A percentile compares a stretch with the other conserved stretches of the same genome.
Conservation (phyloP, 345 rosid species). For the Lepidium aucheri region DNA sequence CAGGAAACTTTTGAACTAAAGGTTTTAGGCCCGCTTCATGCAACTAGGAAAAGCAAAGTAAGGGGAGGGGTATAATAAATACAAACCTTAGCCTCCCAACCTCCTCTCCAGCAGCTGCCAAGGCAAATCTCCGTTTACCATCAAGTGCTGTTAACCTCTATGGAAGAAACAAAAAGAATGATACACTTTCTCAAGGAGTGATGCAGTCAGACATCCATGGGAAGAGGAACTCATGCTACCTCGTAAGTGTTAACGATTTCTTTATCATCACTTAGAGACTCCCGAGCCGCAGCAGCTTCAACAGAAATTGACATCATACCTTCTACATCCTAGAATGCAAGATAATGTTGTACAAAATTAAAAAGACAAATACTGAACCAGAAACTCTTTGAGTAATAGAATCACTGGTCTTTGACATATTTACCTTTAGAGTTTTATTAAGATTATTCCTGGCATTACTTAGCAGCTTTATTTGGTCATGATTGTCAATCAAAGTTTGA, state of each 20-base stretch:
- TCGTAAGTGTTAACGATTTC: conserved; percentile 92
- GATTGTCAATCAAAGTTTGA: conserved; percentile 94
- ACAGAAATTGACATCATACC: conserved; percentile 99
- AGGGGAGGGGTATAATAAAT: conserved; percentile 8
- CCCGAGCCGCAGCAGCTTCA: conserved; percentile 91
- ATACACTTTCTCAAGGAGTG: background rate
- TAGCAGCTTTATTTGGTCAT: conserved; percentile 95
- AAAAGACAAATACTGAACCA: background rate
- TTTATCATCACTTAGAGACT: conserved; percentile 91
- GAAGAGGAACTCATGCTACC: conserved; percentile 36
- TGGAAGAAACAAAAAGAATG: conserved; percentile 1
- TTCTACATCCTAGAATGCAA: conserved; percentile 68
- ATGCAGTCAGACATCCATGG: conserved; percentile 1
- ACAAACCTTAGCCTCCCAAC: conserved; percentile 85
- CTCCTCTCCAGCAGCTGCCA: conserved; percentile 93
- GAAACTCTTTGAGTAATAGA: background rate
- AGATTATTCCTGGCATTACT: conserved; percentile 95
- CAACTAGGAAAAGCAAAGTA: background rate
- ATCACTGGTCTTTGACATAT: background rate
- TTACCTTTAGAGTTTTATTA: conserved; percentile 81
- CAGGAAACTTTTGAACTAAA: background rate
- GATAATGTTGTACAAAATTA: background rate
- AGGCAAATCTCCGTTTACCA: conserved; percentile 95
- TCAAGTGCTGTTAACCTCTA: conserved; percentile 97
- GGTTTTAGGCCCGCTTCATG: background rate